phyloP scores from a whole-genome alignment of 2,329 filamentous ascomycete genomes.

The Polytolypa hystricis region DNA sequence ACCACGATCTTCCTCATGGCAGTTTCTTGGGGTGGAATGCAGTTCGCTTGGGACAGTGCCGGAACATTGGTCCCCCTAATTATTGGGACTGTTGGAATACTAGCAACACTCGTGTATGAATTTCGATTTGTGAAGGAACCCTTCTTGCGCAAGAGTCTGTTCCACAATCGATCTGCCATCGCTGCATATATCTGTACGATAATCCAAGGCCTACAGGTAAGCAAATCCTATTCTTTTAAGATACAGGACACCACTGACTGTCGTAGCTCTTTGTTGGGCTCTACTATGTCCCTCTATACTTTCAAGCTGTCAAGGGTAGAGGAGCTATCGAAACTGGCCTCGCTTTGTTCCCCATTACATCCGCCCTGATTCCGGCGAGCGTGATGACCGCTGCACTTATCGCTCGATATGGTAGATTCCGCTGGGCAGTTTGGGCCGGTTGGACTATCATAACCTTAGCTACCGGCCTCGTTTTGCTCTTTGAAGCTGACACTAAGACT shows the following conservation, averaged over 20 bases:
- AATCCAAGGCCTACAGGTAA: conserved; percentile 15
- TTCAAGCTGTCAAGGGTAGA: conserved; percentile 38
- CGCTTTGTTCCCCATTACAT: conserved; percentile 38
- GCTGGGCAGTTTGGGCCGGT: conserved; percentile 49
- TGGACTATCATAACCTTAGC: conserved; percentile 51
- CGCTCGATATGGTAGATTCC: conserved; percentile 33
- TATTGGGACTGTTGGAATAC: conserved; percentile 41
- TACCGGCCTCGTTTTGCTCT: conserved; percentile 36
- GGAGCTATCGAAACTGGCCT: conserved; percentile 44
- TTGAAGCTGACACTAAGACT: conserved; percentile 35
- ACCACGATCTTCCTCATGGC: conserved; percentile 50
- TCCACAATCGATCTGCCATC: conserved; percentile 3
- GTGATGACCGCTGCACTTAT: conserved; percentile 41
- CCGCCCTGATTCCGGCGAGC: conserved; percentile 4
- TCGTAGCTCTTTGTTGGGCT: conserved; percentile 37
- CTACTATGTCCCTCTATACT: conserved; percentile 42
- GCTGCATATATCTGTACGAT: conserved; percentile 3
- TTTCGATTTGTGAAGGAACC: background rate
- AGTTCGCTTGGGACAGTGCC: conserved; percentile 53
- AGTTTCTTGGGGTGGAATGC: conserved; percentile 53
- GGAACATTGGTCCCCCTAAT: conserved; percentile 50
- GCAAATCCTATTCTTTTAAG: conserved; percentile 39
- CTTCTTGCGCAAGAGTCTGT: conserved; percentile 2
- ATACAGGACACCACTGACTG: conserved; percentile 42
- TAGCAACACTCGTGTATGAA: conserved; percentile 2